These are phyloP conservation scores for Cercospora berteroae DNA, from an alignment of 2,329 filamentous ascomycete genomes.

Conservation along the genomic window DNA sequence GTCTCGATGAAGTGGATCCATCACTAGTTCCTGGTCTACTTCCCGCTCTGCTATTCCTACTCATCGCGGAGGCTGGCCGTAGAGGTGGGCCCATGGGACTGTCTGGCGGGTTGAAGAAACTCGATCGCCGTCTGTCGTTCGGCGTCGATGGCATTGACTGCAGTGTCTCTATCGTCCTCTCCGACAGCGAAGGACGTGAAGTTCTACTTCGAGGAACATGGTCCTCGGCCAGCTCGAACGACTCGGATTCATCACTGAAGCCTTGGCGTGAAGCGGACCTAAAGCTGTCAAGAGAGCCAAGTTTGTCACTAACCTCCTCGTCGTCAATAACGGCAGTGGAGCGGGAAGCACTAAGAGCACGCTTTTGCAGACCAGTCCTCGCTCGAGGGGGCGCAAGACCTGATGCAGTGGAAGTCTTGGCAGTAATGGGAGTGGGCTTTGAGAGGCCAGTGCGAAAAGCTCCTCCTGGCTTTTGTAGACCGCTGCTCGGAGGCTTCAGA, in stretches of 20 bases:
- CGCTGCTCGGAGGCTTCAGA: slow-evolving; percentile 2
- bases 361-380: slow-evolving; percentile 4
- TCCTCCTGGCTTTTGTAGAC: not conserved
- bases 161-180: slow-evolving; percentile 83
- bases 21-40: slow-evolving; percentile 50
- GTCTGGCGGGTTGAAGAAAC: slow-evolving; percentile 66
- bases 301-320: slow-evolving; percentile 40
- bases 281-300: slow-evolving; percentile 46
- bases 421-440: not conserved
- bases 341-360: not conserved
- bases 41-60: slow-evolving; percentile 48
- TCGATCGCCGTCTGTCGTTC: slow-evolving; percentile 63
- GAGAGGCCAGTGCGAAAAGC: not conserved
- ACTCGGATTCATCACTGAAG: slow-evolving; percentile 26
- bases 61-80: slow-evolving; percentile 61
- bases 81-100: slow-evolving; percentile 61
- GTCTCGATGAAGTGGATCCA: slow-evolving; percentile 34
- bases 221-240: slow-evolving; percentile 22
- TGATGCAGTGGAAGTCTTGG: slow-evolving; percentile 8
- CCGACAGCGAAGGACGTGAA: slow-evolving; percentile 63
- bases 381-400: slow-evolving; percentile 7
- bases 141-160: slow-evolving; percentile 77
- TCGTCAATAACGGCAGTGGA: slow-evolving; percentile 22
- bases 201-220: slow-evolving; percentile 37
- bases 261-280: slow-evolving; percentile 43